These are phyloP conservation scores for Cucumis cinereus DNA, from an alignment of 306 rosid genomes.

Conservation along the genomic window DNA sequence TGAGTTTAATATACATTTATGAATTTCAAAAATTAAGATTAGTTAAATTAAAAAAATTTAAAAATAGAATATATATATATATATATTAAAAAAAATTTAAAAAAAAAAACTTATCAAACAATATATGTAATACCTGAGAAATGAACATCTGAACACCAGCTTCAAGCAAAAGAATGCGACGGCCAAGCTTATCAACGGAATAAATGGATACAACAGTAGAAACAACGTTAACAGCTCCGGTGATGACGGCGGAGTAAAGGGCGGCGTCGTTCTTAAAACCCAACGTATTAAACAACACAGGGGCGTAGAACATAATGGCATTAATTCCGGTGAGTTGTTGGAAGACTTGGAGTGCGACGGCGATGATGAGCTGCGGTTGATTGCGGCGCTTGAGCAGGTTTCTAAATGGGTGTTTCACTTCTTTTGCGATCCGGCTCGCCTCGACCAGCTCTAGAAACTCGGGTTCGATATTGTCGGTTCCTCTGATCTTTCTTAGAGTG, in stretches of 20 bases:
- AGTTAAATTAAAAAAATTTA: too few relatives aligned
- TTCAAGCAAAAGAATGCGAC: conserved; percentile 46
- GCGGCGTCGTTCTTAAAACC: conserved; percentile 64
- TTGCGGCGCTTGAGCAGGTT: conserved; percentile 49
- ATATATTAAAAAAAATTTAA: too few relatives aligned
- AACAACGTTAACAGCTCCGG: conserved; percentile 58
- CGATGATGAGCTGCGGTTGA: conserved; percentile 65
- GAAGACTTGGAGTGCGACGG: conserved; percentile 67
- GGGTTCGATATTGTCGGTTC: conserved; percentile 57
- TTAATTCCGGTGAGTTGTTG: conserved; percentile 89
- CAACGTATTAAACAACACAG: conserved; percentile 54
- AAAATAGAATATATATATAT: too few relatives aligned
- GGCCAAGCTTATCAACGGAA: conserved; percentile 57
- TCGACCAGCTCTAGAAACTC: conserved; percentile 68
- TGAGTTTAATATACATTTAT: too few relatives aligned
- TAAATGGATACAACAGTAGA: conserved; percentile 61
- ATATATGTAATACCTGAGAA: conserved; percentile 26
- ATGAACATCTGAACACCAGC: conserved; percentile 74
- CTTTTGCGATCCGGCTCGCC: conserved; percentile 56
- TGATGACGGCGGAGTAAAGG: conserved; percentile 64
- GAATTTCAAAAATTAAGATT: too few relatives aligned
- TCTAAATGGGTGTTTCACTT: conserved; percentile 68
- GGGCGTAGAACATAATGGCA: conserved; percentile 89
- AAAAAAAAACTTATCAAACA: too few relatives aligned
- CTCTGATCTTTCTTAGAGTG: conserved; percentile 52